Base-by-base conservation (phyloP, 805 yeast species). In the Sungouiozyma ichnusensis region DNA sequence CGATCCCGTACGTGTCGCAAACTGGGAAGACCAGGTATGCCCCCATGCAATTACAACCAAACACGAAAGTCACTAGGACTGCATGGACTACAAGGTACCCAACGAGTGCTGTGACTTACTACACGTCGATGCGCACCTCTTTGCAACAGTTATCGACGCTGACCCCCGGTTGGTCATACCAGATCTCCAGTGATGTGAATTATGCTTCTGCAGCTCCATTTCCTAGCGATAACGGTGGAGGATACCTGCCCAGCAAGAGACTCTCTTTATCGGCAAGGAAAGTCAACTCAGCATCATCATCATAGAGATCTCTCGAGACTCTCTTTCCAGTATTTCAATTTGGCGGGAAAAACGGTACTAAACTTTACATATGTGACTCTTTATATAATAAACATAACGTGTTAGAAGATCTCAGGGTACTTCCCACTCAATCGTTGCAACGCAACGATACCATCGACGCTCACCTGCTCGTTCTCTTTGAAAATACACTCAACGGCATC, bases 41-140 rank as follows among this genome's bases (percentile, higher is more conserved):
- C 1, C 96, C 97, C 41, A 85, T 87, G 95, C 97, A 88, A 65
- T 59, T 69, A 45, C 95, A 86, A 63, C 97, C 98, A 4, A 84
- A 81, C 3, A 55, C 82, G 1, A 65, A 64, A 8, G 74, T 86
- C 19, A 83, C 95, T 0, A 74, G 68, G 33, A 70, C 81, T 8
- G 63, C 79, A 3, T 81, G 88, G 80, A 58, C 81, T 9, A 72
- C 79, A 50, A 68, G 76, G 49, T 79, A 63, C 58, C 77, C 90
- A 15, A 74, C 94, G 0, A 75, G 85, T 42, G 68, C 83, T 0
- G 83, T 74, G 42, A 73, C 84, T 0, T 74, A 74, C 52, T 86
- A 69, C 63, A 51, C 75, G 11, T 64, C 83, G 0, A 34, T 62
- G 20, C 54, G 64, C 15, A 51, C 63, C 1, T 36, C 59, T 2